These are phyloP conservation scores for Penicillium sp. DNA, from an alignment of 2,329 filamentous ascomycete species.

Conservation along the genomic window DNA sequence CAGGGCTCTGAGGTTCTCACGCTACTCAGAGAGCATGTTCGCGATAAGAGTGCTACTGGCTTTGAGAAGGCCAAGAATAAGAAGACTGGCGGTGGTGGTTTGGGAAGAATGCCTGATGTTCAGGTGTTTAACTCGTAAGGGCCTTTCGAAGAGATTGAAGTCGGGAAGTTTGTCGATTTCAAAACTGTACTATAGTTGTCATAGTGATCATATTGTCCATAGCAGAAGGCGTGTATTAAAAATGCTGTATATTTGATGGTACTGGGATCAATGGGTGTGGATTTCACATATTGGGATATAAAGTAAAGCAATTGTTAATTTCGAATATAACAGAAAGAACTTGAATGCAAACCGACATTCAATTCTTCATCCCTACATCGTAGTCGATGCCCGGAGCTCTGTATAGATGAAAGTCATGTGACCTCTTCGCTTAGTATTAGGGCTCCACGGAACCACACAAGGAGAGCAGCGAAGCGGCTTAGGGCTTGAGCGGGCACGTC, in stretches of 20 bases:
- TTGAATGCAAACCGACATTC: background rate
- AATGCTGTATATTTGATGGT: constrained; percentile 8
- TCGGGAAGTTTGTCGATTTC: background rate
- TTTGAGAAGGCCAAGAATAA: constrained; percentile 41
- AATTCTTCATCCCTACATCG: background rate
- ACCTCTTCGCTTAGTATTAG: constrained; percentile 36
- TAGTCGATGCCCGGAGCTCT: background rate
- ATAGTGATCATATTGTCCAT: background rate
- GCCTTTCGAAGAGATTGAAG: background rate
- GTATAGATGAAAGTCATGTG: constrained; percentile 24
- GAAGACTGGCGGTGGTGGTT: constrained; percentile 38
- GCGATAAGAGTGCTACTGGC: constrained; percentile 59
- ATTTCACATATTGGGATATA: background rate
- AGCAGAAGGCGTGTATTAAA: background rate
- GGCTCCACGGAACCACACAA: constrained; percentile 31
- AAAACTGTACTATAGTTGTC: constrained; percentile 13
- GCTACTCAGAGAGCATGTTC: constrained; percentile 78
- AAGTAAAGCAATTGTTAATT: background rate
- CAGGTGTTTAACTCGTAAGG: constrained; percentile 38
- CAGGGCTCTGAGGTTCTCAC: constrained; percentile 73
- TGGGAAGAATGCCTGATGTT: constrained; percentile 51
- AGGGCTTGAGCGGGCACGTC: constrained; percentile 39
- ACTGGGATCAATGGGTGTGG: background rate
- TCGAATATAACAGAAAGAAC: background rate
- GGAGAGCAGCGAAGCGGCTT: constrained; percentile 34